These are phyloP conservation scores for Ramaria sp. DNA, from an alignment of 768 basidiomycete genomes.

Conservation along the genomic window DNA sequence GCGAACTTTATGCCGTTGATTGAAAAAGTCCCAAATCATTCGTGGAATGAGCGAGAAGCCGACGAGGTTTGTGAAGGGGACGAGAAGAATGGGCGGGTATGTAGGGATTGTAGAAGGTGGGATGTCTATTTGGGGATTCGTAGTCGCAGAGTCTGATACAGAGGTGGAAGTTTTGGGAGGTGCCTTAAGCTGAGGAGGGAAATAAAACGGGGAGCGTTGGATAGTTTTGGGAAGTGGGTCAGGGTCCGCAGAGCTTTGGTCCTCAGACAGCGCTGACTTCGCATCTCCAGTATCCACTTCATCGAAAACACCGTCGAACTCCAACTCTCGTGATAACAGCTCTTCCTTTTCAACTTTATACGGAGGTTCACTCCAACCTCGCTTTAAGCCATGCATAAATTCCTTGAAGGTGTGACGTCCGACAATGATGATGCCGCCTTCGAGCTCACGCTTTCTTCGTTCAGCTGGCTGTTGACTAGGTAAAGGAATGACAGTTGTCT, in stretches of 20 bases:
- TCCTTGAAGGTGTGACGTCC: constrained; percentile 92
- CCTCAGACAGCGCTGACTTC: constrained; percentile 30
- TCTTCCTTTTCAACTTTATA: constrained; percentile 65
- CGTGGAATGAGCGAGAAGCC: constrained; percentile 77
- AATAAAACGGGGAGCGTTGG: constrained; percentile 19
- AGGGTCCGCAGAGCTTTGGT: constrained; percentile 22
- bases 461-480: constrained; percentile 45
- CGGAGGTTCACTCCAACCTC: constrained; percentile 73
- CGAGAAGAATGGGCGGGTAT: constrained; percentile 71
- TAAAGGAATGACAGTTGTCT: constrained; percentile 31
- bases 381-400: constrained; percentile 77
- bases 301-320: constrained; percentile 70
- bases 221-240: constrained; percentile 14
- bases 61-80: constrained; percentile 64
- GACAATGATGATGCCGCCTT: constrained; percentile 79
- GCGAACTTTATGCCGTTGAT: constrained; percentile 70
- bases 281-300: constrained; percentile 39
- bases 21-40: constrained; percentile 92
- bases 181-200: constrained; percentile 22
- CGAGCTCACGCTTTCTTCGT: constrained; percentile 46
- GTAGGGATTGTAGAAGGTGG: constrained; percentile 52
- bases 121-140: constrained; percentile 25
- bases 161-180: constrained; percentile 13
- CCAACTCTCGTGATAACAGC: constrained; percentile 50
- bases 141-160: constrained; percentile 9